Percentiles rank a stretch among this genome's conserved stretches.
phyloP scores from a whole-genome alignment of 345 rosid species.

The Schrenkiella parvula region DNA sequence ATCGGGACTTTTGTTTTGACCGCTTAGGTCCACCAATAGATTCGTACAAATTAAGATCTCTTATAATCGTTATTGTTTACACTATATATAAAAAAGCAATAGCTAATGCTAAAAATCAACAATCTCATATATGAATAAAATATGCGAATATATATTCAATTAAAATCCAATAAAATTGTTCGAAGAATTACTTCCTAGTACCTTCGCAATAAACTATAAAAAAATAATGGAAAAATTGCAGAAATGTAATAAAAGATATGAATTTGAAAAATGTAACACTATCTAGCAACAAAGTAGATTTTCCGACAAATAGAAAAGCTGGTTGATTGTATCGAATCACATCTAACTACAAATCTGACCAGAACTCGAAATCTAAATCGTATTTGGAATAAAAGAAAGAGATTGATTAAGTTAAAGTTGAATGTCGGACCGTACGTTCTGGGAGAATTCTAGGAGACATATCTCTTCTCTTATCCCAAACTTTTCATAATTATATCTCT shows the following conservation, averaged over 20 bases:
- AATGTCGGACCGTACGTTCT: slow-evolving; percentile 31
- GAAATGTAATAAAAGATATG: not conserved
- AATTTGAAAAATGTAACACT: not conserved
- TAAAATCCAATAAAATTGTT: not conserved
- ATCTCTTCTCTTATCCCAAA: not conserved
- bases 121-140: not conserved
- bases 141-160: not conserved
- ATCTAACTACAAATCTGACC: slow-evolving; percentile 31
- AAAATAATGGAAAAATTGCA: not conserved
- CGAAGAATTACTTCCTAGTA: not conserved
- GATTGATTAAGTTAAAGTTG: slow-evolving; percentile 14
- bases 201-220: not conserved
- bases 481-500: not conserved
- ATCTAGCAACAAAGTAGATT: not conserved
- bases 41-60: not conserved
- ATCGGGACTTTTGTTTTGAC: slow-evolving; percentile 16
- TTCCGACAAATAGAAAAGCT: slow-evolving; percentile 21
- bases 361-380: not conserved
- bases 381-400: slow-evolving; percentile 7
- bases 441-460: slow-evolving; percentile 17
- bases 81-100: not conserved
- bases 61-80: not conserved
- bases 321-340: slow-evolving; percentile 22
- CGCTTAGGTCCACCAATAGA: slow-evolving; percentile 19
- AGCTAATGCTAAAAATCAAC: not conserved